Evolutionary conservation across 2,329 filamentous ascomycete species (phyloP).

Genomic region (Geosmithia morbida): DNA sequence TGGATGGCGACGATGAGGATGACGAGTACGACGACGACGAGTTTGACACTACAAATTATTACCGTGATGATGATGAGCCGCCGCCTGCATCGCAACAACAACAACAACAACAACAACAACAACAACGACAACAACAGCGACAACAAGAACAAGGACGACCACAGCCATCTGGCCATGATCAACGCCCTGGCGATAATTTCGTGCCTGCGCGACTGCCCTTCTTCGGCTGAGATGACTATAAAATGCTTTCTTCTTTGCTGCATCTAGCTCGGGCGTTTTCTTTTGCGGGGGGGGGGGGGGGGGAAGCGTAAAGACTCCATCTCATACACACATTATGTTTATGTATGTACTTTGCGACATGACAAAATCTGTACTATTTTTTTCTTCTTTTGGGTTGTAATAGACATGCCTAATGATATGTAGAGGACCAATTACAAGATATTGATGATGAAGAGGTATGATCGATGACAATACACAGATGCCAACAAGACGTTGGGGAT

Average conservation of each 20-base stretch:
- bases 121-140: neutral
- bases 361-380: too few species aligned
- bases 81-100: neutral
- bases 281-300: too few species aligned
- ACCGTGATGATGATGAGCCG: conserved; percentile 1
- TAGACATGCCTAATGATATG: too few species aligned
- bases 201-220: conserved; percentile 44
- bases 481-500: too few species aligned
- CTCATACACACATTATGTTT: too few species aligned
- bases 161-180: neutral
- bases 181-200: conserved; percentile 21
- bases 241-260: neutral
- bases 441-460: too few species aligned
- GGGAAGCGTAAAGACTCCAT: too few species aligned
- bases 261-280: neutral
- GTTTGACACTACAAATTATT: conserved; percentile 1
- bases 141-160: neutral
- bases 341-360: too few species aligned
- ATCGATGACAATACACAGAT: too few species aligned
- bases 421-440: too few species aligned
- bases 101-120: conserved; percentile 7
- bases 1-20: conserved; percentile 7
- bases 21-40: conserved; percentile 17
- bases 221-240: conserved; percentile 16
- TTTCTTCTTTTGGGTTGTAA: too few species aligned